Evolutionary conservation across 176 grass and related monocot genomes (phyloP).

Genomic region (Cocos nucifera): DNA sequence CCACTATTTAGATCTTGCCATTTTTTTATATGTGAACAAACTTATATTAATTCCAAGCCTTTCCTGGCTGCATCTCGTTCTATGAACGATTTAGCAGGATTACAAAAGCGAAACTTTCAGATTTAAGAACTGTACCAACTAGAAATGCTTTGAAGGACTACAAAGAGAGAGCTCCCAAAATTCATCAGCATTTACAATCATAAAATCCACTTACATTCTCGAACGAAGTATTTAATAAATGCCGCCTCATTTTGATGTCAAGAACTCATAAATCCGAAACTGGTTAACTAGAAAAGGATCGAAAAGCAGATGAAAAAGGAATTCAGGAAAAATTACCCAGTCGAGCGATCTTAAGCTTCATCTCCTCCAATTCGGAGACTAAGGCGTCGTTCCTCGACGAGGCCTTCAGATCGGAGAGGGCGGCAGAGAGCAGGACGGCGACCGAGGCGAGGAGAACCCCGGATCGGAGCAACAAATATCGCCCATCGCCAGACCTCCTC

Average conservation of each 20-base stretch:
- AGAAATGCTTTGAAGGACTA: too few relatives aligned
- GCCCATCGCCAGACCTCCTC: not conserved
- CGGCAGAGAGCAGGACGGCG: slow-evolving; percentile 33
- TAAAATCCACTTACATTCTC: too few relatives aligned
- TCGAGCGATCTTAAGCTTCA: slow-evolving; percentile 45
- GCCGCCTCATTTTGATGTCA: not conserved
- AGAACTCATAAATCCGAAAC: not conserved
- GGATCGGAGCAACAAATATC: slow-evolving; percentile 9
- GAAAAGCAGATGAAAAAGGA: not conserved
- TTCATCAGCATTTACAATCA: too few relatives aligned
- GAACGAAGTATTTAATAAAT: too few relatives aligned
- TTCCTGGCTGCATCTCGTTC: too few relatives aligned
- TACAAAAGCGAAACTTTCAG: too few relatives aligned
- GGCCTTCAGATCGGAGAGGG: slow-evolving; percentile 12
- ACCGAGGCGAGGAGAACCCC: slow-evolving; percentile 16
- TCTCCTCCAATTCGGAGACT: slow-evolving; percentile 32
- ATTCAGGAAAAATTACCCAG: slow-evolving; percentile 33
- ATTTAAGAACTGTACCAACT: too few relatives aligned
- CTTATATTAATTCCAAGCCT: too few relatives aligned
- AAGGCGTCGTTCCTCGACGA: not conserved
- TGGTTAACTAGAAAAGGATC: not conserved
- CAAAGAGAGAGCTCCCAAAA: too few relatives aligned
- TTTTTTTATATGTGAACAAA: too few relatives aligned
- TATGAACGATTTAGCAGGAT: too few relatives aligned
- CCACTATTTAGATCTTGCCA: too few relatives aligned